Evolutionary conservation across 129 eudicot species (phyloP), one percentile per base, ranked within the genome.

Genomic region (Dittrichia graveolens): DNA sequence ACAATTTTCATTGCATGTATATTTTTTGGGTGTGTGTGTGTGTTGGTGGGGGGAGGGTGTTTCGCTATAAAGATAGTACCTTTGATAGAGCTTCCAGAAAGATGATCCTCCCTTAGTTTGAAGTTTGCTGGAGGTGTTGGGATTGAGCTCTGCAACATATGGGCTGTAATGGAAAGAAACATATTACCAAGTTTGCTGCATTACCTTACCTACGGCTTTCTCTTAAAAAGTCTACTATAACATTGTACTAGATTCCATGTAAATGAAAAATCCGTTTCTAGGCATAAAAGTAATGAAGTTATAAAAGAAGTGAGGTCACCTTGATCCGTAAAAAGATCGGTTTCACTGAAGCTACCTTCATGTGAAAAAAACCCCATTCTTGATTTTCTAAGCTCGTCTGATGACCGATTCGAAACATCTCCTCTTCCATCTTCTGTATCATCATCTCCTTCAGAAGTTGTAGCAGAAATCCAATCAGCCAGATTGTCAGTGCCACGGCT

Each of bases 381-480:
- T 4, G 99, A 95, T 82, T 95, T 95, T 75, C 97, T 83, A 45
- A 95, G 70, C 75, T 95, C 99, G 46, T 90, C 99, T 6, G 97
- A 90, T 6, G 94, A 86, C 34, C 97, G 87, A 85, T 85, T 85
- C 43, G 86, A 79, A 67, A 65, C 82, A 69, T 90, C 97, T 61
- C 96, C 97, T 61, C 96, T 79, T 58, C 94, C 91, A 81, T 95
- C 99, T 85, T 91, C 97, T 15, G 87, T 85, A 67, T 95, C 99
- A 73, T 95, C 97, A 41, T 95, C 99, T 60, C 99, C 99, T 77
- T 95, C 97, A 16, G 99, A 95, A 71, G 99, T 95, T 38, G 99
- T 95, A 41, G 94, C 99, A 55, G 99, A 95, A 46, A 95, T 76
- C 97, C 99, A 95, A 77, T 95, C 99, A 78, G 82, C 95, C 81